Conservation (phyloP, 1,139 yeast genomes). For the Geotrichum australiense region DNA sequence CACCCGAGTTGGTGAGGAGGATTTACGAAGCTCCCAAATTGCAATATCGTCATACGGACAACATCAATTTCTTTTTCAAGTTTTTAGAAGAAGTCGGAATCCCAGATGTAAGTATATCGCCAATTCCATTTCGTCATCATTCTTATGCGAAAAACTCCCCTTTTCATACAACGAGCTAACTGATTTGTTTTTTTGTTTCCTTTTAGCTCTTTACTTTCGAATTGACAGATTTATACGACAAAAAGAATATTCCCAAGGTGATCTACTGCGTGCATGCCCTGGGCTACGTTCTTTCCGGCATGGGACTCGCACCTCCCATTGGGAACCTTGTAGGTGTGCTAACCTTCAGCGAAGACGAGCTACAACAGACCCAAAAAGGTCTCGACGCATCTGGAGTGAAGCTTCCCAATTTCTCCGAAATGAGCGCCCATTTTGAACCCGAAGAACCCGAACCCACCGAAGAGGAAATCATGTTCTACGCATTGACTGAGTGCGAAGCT, state of each 20-base stretch:
- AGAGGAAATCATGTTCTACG: slow-evolving; percentile 32
- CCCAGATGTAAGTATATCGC: slow-evolving; percentile 44
- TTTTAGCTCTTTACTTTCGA: slow-evolving; percentile 66
- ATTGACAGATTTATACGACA: slow-evolving; percentile 86
- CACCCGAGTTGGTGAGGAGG: slow-evolving; percentile 55
- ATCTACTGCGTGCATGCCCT: slow-evolving; percentile 90
- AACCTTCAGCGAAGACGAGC: slow-evolving; percentile 59
- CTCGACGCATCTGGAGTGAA: slow-evolving; percentile 42
- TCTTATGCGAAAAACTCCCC: no score
- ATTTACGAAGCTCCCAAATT: slow-evolving; percentile 55
- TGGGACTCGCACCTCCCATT: slow-evolving; percentile 53
- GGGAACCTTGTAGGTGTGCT: slow-evolving; percentile 56
- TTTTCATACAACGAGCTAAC: background rate
- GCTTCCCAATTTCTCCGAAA: slow-evolving; percentile 39
- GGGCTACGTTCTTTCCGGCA: slow-evolving; percentile 58
- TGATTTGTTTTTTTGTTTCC: background rate
- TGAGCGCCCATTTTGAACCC: slow-evolving; percentile 33
- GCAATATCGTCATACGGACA: slow-evolving; percentile 88
- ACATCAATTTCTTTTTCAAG: slow-evolving; percentile 76
- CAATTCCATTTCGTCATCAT: background rate
- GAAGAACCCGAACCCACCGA: slow-evolving; percentile 26
- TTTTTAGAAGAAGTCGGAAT: slow-evolving; percentile 64
- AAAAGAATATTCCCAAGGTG: slow-evolving; percentile 88
- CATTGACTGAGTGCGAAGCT: slow-evolving; percentile 24
- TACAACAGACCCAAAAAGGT: slow-evolving; percentile 60